Base-by-base conservation (phyloP, 208 protist genomes). In the Phytomonas francai region DNA sequence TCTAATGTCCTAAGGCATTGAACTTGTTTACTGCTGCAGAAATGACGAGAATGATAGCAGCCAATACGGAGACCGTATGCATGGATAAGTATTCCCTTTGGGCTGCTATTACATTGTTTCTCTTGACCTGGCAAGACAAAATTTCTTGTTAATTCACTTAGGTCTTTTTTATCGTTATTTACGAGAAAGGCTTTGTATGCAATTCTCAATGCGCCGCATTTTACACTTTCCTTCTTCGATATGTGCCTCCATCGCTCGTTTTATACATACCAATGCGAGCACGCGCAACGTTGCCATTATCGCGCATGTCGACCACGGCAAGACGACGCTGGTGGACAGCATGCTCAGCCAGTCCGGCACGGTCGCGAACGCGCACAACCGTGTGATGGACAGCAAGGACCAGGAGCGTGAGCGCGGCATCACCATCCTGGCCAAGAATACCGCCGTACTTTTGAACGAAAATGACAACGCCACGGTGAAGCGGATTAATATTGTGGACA, bases 221-320 rank as follows among this genome's bases (percentile, higher is more conserved):
- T 45, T 45, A 11, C 39, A 14, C 39, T 16, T 45, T 45, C 39
- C 39, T 16, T 45, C 19, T 45, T 45, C 39, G 39, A 45, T 45
- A 45, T 45, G 39, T 14, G 19, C 39, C 39, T 16, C 39, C 12
- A 2, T 36, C 58, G 63, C 63, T 28, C 82, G 88, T 31, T 78
- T 69, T 59, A 36, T 95, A 16, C 77, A 91, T 71, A 62, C 71
- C 29, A 77, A 87, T 19, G 67, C 76, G 14, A 93, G 95, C 65
- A 83, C 98, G 30, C 89, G 97, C 70, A 99, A 99, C 74, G 90
- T 98, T 62, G 96, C 95, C 27, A 97, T 99, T 33, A 98, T 98
- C 76, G 97, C 97, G 6, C 97, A 99, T 80, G 97, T 99, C 68
- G 97, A 98, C 89, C 95, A 98, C 72, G 98, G 97, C 28, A 99